Evolutionary conservation across 371 early-diverging fungal species (phyloP), one percentile per base, ranked within the genome.

Genomic region (Actinomucor elegans): DNA sequence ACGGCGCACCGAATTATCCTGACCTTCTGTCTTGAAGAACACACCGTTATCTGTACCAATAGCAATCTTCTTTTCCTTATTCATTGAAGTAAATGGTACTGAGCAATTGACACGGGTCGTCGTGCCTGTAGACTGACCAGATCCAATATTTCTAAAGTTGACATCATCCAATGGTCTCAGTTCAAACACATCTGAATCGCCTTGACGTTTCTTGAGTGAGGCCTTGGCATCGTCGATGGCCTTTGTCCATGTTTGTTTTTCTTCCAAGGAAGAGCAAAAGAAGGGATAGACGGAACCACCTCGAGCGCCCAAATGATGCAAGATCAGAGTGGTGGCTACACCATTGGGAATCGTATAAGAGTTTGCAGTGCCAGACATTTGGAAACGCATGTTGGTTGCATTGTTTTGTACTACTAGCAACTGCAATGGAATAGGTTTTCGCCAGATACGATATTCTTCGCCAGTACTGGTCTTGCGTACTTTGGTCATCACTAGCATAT

Each of bases 11-110:
- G 55, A 24, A 37, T 52, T 37, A 15, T 62, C 45, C 47, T 59
- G 15, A 20, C 64, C 61, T 15, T 67, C 66, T n/a, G 68, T 61
- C 29, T 70, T 72, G 33, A 75, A 79, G 59, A 81, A 93, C 5
- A 96, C 79, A 21, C 95, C 96, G 4, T 72, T 66, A 46, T 94
- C 94, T 1, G 94, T 92, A 41, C 94, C 96, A 33, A 94, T 82
- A 3, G 86, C 87, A 34, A 91, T 75, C 44, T 84, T 75, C 12
- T 69, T 78, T 50, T 86, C 76, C 20, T 52, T 42, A 21, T 44
- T 48, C 2, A 45, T 42, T 2, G 70, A 64, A 1, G 62, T 75
- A 52, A 83, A 89, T 4, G 81, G 83, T 5, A 85, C 81, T 0
- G 90, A 88, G 52, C 88, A 88, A 49, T 82, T 88, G 64, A 94